phyloP scores from a whole-genome alignment of 2,329 filamentous ascomycete genomes.

The Pseudocercospora pini-densiflorae region DNA sequence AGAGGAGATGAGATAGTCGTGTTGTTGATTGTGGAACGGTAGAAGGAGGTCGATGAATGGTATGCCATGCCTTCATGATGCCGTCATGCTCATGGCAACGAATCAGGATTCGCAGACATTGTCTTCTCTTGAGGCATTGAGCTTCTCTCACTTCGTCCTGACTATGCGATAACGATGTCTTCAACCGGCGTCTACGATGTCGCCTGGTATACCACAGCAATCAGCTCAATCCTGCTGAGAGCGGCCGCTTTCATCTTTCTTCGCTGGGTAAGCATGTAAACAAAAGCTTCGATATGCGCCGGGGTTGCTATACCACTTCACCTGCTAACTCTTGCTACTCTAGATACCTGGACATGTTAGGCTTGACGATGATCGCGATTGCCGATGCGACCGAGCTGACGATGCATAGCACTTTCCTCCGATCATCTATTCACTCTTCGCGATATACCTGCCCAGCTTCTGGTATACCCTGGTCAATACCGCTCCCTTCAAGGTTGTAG shows the following conservation, averaged over 20 bases:
- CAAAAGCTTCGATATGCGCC: slow-evolving; percentile 25
- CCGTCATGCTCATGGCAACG: background rate
- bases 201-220: slow-evolving; percentile 27
- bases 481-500: slow-evolving; percentile 38
- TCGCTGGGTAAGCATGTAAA: slow-evolving; percentile 39
- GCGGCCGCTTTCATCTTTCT: slow-evolving; percentile 41
- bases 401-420: slow-evolving; percentile 37
- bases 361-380: slow-evolving; percentile 8
- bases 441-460: slow-evolving; percentile 51
- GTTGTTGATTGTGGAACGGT: background rate
- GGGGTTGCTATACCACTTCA: slow-evolving; percentile 8
- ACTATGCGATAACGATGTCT: slow-evolving; percentile 4
- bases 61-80: background rate
- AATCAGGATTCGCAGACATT: background rate
- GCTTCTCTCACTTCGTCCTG: background rate
- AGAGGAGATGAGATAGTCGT: background rate
- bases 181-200: slow-evolving; percentile 10
- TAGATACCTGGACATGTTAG: slow-evolving; percentile 45
- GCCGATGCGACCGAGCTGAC: slow-evolving; percentile 29
- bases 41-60: background rate
- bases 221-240: slow-evolving; percentile 35
- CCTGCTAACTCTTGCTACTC: slow-evolving; percentile 18
- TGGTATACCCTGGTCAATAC: slow-evolving; percentile 38
- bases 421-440: slow-evolving; percentile 44
- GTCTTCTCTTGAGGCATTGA: background rate